Evolutionary conservation across 768 basidiomycete genomes (phyloP).

Genomic region (Crassisporium funariophilum): DNA sequence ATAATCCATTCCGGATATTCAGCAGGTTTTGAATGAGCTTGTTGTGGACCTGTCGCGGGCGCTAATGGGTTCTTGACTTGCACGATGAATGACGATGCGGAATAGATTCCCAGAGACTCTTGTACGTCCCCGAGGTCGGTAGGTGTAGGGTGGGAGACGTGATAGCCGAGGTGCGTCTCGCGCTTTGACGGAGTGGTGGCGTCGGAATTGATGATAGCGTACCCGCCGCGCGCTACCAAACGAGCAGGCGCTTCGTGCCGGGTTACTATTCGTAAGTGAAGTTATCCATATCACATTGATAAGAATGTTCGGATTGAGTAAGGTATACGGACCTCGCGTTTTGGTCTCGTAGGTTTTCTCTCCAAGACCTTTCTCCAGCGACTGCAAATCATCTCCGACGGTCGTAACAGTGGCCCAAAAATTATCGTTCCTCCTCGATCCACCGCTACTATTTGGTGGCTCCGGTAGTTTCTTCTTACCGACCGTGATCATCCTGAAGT

Average conservation of each 20-base stretch:
- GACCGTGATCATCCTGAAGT: slow-evolving; percentile 51
- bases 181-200: slow-evolving; percentile 44
- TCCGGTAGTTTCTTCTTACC: slow-evolving; percentile 64
- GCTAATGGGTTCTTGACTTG: slow-evolving; percentile 66
- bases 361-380: slow-evolving; percentile 50
- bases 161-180: slow-evolving; percentile 59
- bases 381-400: slow-evolving; percentile 52
- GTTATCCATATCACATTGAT: not conserved
- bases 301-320: not conserved
- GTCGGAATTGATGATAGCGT: slow-evolving; percentile 57
- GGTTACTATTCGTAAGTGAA: slow-evolving; percentile 37
- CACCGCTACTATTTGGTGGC: slow-evolving; percentile 31
- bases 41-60: slow-evolving; percentile 36
- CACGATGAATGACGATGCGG: slow-evolving; percentile 54
- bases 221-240: slow-evolving; percentile 58
- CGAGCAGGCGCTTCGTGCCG: slow-evolving; percentile 55
- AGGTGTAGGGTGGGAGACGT: slow-evolving; percentile 54
- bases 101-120: slow-evolving; percentile 51
- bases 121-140: slow-evolving; percentile 55
- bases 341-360: slow-evolving; percentile 61
- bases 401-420: slow-evolving; percentile 57
- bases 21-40: slow-evolving; percentile 35
- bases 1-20: slow-evolving; percentile 51
- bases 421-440: slow-evolving; percentile 41
- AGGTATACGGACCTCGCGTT: slow-evolving; percentile 46